A percentile compares a stretch with the other conserved stretches of the same genome.
These are phyloP conservation scores for Sanguinoderma infundibulare DNA, from an alignment of 1,284 basidiomycete genomes.

Conservation along the genomic window DNA sequence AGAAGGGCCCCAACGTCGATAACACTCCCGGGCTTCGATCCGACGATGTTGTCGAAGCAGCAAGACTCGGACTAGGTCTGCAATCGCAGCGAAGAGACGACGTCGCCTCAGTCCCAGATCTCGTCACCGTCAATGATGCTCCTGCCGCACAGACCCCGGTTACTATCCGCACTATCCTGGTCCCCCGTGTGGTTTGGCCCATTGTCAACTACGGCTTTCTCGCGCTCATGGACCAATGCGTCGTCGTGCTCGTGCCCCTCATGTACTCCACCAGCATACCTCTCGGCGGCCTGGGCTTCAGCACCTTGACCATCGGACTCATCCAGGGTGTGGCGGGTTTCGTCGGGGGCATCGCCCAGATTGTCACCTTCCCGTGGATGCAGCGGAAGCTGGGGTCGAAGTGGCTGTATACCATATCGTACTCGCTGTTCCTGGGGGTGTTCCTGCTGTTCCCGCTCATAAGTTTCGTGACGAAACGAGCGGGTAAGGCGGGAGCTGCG, in stretches of 20 bases:
- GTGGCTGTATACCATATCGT: slow-evolving; percentile 48
- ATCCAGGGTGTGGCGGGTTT: slow-evolving; percentile 59
- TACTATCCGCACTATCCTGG: slow-evolving; percentile 30
- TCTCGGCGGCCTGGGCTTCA: slow-evolving; percentile 64
- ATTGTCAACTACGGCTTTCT: slow-evolving; percentile 65
- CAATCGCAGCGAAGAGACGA: no score
- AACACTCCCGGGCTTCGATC: no score
- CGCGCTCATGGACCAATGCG: slow-evolving; percentile 62
- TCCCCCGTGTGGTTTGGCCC: slow-evolving; percentile 54
- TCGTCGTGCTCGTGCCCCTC: slow-evolving; percentile 56
- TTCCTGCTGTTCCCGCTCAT: slow-evolving; percentile 55
- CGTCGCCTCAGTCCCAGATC: no score
- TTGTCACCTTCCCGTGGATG: slow-evolving; percentile 58
- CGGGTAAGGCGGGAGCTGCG: slow-evolving; percentile 11
- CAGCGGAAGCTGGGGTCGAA: slow-evolving; percentile 58
- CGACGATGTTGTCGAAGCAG: no score
- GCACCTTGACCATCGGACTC: slow-evolving; percentile 59
- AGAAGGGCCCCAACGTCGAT: no score
- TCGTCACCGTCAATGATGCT: no score
- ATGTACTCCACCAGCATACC: slow-evolving; percentile 65
- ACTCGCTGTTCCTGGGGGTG: slow-evolving; percentile 51
- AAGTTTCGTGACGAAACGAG: slow-evolving; percentile 35
- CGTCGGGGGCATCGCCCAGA: slow-evolving; percentile 59
- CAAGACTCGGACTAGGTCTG: no score
- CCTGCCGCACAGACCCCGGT: neutral